phyloP scores from a whole-genome alignment of 163 green algal genomes.

The Smithsoniella earleae region DNA sequence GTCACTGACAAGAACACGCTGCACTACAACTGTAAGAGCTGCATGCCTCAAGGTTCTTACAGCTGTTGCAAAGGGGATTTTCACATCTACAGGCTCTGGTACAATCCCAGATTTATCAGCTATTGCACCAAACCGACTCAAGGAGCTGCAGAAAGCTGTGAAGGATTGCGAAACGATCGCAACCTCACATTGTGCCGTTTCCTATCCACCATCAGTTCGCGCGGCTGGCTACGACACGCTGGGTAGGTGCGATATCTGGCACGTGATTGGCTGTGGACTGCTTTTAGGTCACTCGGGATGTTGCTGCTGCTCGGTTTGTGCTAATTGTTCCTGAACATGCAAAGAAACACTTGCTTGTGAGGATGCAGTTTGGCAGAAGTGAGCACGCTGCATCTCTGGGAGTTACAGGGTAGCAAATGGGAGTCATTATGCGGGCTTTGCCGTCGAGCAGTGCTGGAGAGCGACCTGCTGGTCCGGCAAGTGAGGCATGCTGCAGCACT shows the following conservation, averaged over 20 bases:
- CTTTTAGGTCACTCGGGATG: background rate
- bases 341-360: background rate
- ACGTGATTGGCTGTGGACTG: background rate
- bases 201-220: background rate
- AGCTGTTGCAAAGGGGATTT: background rate
- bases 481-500: background rate
- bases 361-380: background rate
- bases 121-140: background rate
- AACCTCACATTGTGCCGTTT: background rate
- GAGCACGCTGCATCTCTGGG: background rate
- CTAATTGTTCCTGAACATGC: background rate
- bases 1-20: background rate
- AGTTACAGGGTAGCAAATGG: background rate
- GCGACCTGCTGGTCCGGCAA: background rate
- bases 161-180: constrained; percentile 1
- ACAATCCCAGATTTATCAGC: background rate
- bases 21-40: background rate
- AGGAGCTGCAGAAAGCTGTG: background rate
- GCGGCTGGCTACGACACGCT: constrained; percentile 2
- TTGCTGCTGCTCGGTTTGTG: background rate
- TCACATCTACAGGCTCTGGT: too few relatives aligned
- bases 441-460: background rate
- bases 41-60: constrained; percentile 9
- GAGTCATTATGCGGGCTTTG: background rate
- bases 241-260: background rate